phyloP scores from a whole-genome alignment of 1,284 basidiomycete species.

The Ustilago vetiveriae region DNA sequence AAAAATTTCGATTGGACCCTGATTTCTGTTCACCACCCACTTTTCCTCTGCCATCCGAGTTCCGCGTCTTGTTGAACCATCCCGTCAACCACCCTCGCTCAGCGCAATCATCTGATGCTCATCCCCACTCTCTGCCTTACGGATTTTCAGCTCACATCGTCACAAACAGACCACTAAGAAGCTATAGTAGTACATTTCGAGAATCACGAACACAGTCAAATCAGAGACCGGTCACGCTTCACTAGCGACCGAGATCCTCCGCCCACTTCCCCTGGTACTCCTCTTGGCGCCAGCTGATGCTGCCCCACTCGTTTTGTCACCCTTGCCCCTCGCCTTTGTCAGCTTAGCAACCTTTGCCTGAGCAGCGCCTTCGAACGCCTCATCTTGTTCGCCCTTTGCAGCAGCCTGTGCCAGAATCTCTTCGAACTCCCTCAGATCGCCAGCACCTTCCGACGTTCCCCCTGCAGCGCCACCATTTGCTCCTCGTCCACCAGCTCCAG shows the following conservation, averaged over 20 bases:
- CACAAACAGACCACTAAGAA: too few species aligned
- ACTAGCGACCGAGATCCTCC: conserved; percentile 33
- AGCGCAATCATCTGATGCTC: too few species aligned
- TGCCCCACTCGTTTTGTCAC: conserved; percentile 23
- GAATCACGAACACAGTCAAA: conserved; percentile 10
- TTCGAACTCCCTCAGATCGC: conserved; percentile 63
- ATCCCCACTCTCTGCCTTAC: too few species aligned
- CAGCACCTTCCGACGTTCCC: conserved; percentile 22
- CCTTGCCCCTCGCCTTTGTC: conserved; percentile 18
- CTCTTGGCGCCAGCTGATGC: conserved; percentile 11
- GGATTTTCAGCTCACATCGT: too few species aligned
- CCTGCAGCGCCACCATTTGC: conserved; percentile 4
- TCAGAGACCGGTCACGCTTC: conserved; percentile 28
- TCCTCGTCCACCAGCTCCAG: conserved; percentile 14
- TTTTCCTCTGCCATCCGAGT: too few species aligned
- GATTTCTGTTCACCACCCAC: too few species aligned
- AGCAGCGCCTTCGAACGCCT: conserved; percentile 78
- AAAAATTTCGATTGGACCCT: too few species aligned
- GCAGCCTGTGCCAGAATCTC: conserved; percentile 85
- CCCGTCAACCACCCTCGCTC: too few species aligned
- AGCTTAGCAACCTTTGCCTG: conserved; percentile 51
- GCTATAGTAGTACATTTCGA: not conserved
- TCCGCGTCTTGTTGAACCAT: too few species aligned
- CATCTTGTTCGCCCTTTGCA: conserved; percentile 87
- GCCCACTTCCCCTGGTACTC: conserved; percentile 21